phyloP scores from a whole-genome alignment of 345 rosid genomes.

The Ailanthus altissimus region DNA sequence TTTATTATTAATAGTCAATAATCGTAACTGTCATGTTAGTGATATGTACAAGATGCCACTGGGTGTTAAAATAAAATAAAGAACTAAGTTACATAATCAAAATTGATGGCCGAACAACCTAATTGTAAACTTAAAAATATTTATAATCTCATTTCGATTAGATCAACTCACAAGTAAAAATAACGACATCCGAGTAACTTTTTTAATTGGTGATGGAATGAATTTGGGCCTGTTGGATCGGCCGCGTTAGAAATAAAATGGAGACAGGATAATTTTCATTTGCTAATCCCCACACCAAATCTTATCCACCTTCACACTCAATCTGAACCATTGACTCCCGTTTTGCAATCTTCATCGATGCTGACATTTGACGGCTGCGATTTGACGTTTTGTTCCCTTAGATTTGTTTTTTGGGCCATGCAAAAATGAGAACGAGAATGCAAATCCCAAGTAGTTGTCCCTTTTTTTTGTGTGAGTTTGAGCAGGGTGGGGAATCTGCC shows the following conservation, averaged over 20 bases:
- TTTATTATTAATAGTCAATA: no score
- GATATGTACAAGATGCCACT: neutral
- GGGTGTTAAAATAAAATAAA: conserved; percentile 5
- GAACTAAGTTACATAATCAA: no score
- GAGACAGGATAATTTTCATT: neutral
- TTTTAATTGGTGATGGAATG: no score
- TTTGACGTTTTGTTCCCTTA: neutral
- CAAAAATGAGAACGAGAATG: neutral
- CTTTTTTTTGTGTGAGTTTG: no score
- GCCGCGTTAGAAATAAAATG: no score
- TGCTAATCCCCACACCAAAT: conserved; percentile 13
- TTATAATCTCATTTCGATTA: neutral
- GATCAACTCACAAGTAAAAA: no score
- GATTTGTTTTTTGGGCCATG: neutral
- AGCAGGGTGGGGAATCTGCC: neutral
- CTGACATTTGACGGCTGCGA: conserved; percentile 11
- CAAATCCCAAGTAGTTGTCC: neutral
- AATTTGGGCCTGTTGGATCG: no score
- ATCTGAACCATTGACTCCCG: neutral
- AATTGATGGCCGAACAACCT: neutral
- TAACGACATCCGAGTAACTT: no score
- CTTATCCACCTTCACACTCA: conserved; percentile 12
- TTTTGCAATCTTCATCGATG: neutral
- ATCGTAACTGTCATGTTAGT: neutral
- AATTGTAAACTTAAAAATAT: no score